Evolutionary conservation across 2,329 filamentous ascomycete species (phyloP), one percentile per base, ranked within the genome.

Genomic region (Penicillium sp.): DNA sequence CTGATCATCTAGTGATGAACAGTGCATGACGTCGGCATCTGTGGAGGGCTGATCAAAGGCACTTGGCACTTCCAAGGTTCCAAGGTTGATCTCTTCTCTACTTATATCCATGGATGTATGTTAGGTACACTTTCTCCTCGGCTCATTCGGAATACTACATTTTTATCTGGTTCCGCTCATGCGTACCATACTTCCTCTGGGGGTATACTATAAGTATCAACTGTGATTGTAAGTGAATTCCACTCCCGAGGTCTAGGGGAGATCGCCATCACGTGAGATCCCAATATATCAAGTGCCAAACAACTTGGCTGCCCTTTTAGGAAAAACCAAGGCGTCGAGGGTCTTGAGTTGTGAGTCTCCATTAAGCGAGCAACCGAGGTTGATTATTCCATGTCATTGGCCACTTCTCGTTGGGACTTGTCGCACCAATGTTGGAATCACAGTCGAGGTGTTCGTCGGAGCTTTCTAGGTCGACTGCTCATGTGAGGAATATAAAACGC

Each of bases 1-100:
- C 58, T 59, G 60, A 62, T 60, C 53, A 33, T 36, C 29, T 11
- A 51, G 50, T 53, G 47, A 60, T 63, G 57, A 59, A 50, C 48
- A 51, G 19, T 60, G 40, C 58, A 65, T 65, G 63, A 65, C 63
- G 62, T 64, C 55, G 57, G 52, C 19, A 55, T 53, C 40, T 36
- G 52, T 27, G 23, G 5, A 33, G 16, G 31, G 25, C 13, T 23
- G 16, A 27, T 45, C 21, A 31, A 55, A 52, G 44, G 31, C 16
- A 31, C 29, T 44, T 53, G 40, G 50, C 40, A 9, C 23, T 23
- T 23, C 23, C 23, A 23, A 23, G 23, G 21, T 41, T 31, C 29
- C 29, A 31, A 31, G 29, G 29, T 31, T 34, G n/a, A 25, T 27
- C 25, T 27, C 33, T 39, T 11, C 13, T 33, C 31, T 33, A 33